A percentile compares a stretch with the other conserved stretches of the same genome.
phyloP scores from a whole-genome alignment of 129 eudicot species.

The Chrysanthemum seticuspe region DNA sequence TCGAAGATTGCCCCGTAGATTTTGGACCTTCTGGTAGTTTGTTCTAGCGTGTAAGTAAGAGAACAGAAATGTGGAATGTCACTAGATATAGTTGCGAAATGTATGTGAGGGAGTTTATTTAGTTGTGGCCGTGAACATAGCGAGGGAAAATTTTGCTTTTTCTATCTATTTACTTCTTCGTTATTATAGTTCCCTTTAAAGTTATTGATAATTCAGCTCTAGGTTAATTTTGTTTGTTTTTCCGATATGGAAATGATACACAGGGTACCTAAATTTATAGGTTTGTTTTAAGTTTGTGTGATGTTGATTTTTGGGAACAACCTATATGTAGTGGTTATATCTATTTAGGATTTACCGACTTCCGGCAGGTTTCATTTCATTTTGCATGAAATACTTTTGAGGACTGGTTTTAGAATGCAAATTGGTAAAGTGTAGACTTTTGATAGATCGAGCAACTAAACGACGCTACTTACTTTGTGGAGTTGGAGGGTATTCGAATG shows the following conservation, averaged over 20 bases:
- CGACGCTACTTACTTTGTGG: slow-evolving; percentile 12
- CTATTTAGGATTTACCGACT: background rate
- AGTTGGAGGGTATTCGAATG: background rate
- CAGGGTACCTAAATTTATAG: background rate
- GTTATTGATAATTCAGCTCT: slow-evolving; percentile 8
- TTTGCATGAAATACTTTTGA: no score
- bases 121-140: no score
- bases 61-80: no score
- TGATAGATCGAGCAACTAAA: slow-evolving; percentile 19
- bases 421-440: background rate
- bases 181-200: background rate
- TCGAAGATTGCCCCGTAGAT: background rate
- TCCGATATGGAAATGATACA: background rate
- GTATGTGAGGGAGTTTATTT: no score
- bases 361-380: background rate
- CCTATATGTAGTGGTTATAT: slow-evolving; percentile 1
- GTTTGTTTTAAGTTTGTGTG: background rate
- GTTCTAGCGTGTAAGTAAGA: no score
- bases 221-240: background rate
- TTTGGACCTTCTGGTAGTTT: background rate
- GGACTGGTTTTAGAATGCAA: slow-evolving; percentile 16
- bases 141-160: slow-evolving; percentile 7
- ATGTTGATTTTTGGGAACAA: no score
- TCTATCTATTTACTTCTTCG: background rate
- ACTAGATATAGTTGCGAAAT: no score